These are phyloP conservation scores for Perkinsus chesapeaki DNA, from an alignment of 169 alveolate species.

Conservation along the genomic window DNA sequence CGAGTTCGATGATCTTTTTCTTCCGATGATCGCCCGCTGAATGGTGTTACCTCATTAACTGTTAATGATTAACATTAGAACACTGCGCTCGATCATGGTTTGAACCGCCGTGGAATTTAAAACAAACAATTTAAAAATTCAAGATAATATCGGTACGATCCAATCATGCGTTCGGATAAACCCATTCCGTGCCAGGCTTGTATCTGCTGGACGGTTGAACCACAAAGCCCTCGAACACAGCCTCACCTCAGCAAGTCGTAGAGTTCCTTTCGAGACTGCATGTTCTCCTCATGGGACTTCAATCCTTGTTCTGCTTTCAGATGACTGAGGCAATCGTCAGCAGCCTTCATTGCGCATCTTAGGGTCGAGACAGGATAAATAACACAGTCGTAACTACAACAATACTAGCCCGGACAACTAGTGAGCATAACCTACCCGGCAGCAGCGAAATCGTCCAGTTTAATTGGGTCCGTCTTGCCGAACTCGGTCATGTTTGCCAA, in stretches of 20 bases:
- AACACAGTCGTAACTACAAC: conserved; percentile 58
- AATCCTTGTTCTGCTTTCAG: neutral
- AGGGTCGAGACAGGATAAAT: conserved; percentile 77
- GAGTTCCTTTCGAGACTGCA: conserved; percentile 55
- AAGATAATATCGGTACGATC: too few species aligned
- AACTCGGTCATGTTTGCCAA: conserved; percentile 80
- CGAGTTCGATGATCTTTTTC: too few species aligned
- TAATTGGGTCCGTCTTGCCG: conserved; percentile 56
- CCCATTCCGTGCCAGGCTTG: conserved; percentile 62
- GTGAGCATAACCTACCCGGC: neutral
- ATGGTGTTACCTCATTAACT: too few species aligned
- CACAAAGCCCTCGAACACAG: neutral
- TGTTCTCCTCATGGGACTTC: conserved; percentile 4
- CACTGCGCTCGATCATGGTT: too few species aligned
- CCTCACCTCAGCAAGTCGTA: conserved; percentile 30
- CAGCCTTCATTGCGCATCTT: conserved; percentile 69
- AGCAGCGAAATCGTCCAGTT: conserved; percentile 10
- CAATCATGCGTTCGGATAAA: conserved; percentile 42
- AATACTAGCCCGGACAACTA: neutral
- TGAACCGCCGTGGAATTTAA: too few species aligned
- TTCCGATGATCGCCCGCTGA: too few species aligned
- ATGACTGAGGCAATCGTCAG: conserved; percentile 35
- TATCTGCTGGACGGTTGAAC: conserved; percentile 28
- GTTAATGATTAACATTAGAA: too few species aligned
- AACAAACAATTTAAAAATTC: too few species aligned